These are phyloP conservation scores for Lunularia cruciata DNA, from an alignment of 225 moss, liverwort and hornwort genomes.

Conservation along the genomic window DNA sequence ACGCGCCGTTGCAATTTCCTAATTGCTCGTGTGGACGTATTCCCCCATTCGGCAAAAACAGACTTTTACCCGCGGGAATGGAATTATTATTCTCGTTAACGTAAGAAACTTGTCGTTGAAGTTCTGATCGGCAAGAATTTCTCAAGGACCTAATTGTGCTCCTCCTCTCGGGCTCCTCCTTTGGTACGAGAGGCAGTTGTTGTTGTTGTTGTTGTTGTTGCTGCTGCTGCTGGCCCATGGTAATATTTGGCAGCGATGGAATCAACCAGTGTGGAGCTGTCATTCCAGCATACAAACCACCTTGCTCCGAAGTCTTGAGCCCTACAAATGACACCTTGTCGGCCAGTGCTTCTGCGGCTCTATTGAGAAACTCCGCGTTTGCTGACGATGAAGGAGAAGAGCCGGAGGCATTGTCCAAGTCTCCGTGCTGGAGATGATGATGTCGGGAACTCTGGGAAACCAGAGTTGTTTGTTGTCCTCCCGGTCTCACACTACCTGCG, in stretches of 20 bases:
- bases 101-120: constrained; percentile 30
- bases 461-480: constrained; percentile 12
- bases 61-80: background rate
- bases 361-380: constrained; percentile 47
- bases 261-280: constrained; percentile 48
- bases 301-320: constrained; percentile 58
- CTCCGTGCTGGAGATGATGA: constrained; percentile 7
- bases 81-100: constrained; percentile 4
- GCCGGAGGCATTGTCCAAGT: constrained; percentile 37
- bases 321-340: constrained; percentile 56
- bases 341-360: constrained; percentile 55
- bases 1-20: background rate
- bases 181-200: constrained; percentile 28
- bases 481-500: constrained; percentile 26
- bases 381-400: constrained; percentile 21
- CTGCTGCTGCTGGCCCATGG: constrained; percentile 21
- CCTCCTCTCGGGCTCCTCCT: constrained; percentile 42
- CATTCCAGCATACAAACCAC: constrained; percentile 47
- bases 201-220: constrained; percentile 10
- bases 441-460: constrained; percentile 8
- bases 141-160: constrained; percentile 34
- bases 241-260: constrained; percentile 34
- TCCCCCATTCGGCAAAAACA: background rate
- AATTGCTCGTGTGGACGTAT: background rate
- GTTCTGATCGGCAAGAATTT: constrained; percentile 61